A percentile compares a stretch with the other conserved stretches of the same genome.
Evolutionary conservation across 768 basidiomycete genomes (phyloP).

Genomic region (Leucocoprinus birnbaumii): DNA sequence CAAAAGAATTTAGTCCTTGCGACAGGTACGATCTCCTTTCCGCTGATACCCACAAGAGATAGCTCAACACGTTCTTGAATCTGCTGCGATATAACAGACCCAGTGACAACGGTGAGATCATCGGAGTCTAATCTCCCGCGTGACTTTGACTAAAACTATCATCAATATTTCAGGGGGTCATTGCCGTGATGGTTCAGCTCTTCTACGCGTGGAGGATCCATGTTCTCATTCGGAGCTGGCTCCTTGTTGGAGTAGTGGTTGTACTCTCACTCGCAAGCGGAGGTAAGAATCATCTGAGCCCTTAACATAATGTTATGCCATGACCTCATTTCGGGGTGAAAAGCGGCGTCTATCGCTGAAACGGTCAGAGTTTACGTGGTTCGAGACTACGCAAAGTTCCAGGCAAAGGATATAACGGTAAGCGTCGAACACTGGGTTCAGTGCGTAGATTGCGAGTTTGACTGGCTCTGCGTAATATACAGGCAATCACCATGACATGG

Average conservation of each 20-base stretch:
- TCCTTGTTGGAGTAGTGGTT: slow-evolving; percentile 15
- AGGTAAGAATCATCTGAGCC: slow-evolving; percentile 15
- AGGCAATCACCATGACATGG: slow-evolving; percentile 37
- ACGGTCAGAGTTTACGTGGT: slow-evolving; percentile 23
- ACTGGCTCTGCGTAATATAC: too few relatives aligned
- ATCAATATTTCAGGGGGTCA: slow-evolving; percentile 32
- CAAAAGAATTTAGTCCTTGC: too few relatives aligned
- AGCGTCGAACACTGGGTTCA: too few relatives aligned
- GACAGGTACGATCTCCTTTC: too few relatives aligned
- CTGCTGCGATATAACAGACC: too few relatives aligned
- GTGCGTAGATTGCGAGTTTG: too few relatives aligned
- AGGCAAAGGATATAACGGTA: slow-evolving; percentile 16
- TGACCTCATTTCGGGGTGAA: neutral
- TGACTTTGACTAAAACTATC: too few relatives aligned
- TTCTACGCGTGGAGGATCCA: slow-evolving; percentile 31
- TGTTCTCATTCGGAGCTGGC: slow-evolving; percentile 22
- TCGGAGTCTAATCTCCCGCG: too few relatives aligned
- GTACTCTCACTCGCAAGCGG: slow-evolving; percentile 17
- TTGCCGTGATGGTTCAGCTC: slow-evolving; percentile 39
- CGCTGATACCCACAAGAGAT: too few relatives aligned
- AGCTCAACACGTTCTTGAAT: too few relatives aligned
- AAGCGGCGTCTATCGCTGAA: slow-evolving; percentile 25
- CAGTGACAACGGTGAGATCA: too few relatives aligned
- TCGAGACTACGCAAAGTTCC: slow-evolving; percentile 25
- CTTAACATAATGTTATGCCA: neutral